Evolutionary conservation across 805 yeast genomes (phyloP).

Genomic region (Candida gorgasii): DNA sequence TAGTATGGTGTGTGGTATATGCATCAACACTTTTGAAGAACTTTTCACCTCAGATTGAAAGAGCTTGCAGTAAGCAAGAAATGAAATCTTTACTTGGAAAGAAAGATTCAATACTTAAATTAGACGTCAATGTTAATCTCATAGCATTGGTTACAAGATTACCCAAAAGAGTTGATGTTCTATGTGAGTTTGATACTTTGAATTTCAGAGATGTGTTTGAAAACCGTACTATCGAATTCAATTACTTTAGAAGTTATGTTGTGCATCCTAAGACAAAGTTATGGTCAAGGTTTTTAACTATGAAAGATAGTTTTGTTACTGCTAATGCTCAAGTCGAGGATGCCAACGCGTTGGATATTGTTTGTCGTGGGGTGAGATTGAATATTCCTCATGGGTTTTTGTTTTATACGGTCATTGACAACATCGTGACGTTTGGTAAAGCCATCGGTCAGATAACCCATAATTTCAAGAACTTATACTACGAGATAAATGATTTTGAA

Average conservation of each 20-base stretch:
- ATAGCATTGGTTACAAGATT: slow-evolving; percentile 42
- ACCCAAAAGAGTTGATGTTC: slow-evolving; percentile 48
- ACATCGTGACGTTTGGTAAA: slow-evolving; percentile 66
- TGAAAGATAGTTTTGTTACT: slow-evolving; percentile 20
- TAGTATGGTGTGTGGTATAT: slow-evolving; percentile 43
- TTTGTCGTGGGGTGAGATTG: slow-evolving; percentile 44
- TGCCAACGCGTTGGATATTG: slow-evolving; percentile 21
- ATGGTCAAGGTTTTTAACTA: slow-evolving; percentile 43
- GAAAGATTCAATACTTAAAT: slow-evolving; percentile 23
- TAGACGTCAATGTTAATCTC: slow-evolving; percentile 33
- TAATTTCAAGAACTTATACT: slow-evolving; percentile 41
- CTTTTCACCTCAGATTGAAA: slow-evolving; percentile 34
- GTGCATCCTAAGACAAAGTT: slow-evolving; percentile 48
- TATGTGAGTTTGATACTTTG: slow-evolving; percentile 46
- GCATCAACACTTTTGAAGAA: slow-evolving; percentile 34
- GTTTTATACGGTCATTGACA: slow-evolving; percentile 79
- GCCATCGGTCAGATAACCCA: slow-evolving; percentile 59
- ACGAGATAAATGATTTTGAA: slow-evolving; percentile 27
- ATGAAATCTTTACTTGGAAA: slow-evolving; percentile 22
- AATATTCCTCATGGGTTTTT: slow-evolving; percentile 73
- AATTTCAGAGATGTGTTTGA: slow-evolving; percentile 24
- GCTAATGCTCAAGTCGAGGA: slow-evolving; percentile 17
- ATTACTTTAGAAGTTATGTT: slow-evolving; percentile 46
- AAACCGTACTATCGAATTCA: slow-evolving; percentile 31
- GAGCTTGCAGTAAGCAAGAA: slow-evolving; percentile 27